Conservation (phyloP, 768 basidiomycete genomes). For the Auriscalpium orientale region DNA sequence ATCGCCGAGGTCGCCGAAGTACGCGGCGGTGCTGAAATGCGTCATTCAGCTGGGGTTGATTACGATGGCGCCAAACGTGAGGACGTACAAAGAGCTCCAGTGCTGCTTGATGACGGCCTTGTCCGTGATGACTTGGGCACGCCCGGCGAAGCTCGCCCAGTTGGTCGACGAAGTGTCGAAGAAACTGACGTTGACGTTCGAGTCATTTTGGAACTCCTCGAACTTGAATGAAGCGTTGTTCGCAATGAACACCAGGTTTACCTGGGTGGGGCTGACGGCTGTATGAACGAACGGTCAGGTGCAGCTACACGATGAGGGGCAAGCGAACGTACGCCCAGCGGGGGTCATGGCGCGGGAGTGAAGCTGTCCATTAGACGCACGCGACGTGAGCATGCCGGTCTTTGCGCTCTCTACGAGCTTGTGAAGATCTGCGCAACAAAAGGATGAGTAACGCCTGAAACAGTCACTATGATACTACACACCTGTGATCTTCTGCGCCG, state of each 20-base stretch:
- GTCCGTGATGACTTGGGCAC: constrained; percentile 58
- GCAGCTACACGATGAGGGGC: background rate
- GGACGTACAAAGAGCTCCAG: constrained; percentile 42
- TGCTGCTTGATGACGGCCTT: constrained; percentile 54
- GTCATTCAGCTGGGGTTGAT: background rate
- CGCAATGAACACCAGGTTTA: constrained; percentile 60
- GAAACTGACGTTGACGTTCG: constrained; percentile 77
- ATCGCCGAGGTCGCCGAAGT: constrained; percentile 85
- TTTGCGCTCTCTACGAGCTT: constrained; percentile 54
- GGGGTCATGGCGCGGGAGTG: constrained; percentile 82
- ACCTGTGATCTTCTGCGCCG: constrained; percentile 64
- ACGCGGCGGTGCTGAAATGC: constrained; percentile 47
- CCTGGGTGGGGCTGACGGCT: constrained; percentile 40
- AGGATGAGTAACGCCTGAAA: background rate
- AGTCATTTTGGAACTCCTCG: constrained; percentile 68
- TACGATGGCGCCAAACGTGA: constrained; percentile 18
- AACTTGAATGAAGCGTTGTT: constrained; percentile 71
- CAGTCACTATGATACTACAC: background rate
- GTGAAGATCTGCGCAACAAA: constrained; percentile 42
- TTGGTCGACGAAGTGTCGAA: constrained; percentile 59
- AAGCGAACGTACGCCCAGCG: constrained; percentile 42
- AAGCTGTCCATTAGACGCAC: constrained; percentile 54
- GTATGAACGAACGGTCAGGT: background rate
- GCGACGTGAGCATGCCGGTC: constrained; percentile 75
- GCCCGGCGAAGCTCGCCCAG: constrained; percentile 78